Evolutionary conservation across 2,329 filamentous ascomycete species (phyloP).

Genomic region (Colletotrichum cuscutae): DNA sequence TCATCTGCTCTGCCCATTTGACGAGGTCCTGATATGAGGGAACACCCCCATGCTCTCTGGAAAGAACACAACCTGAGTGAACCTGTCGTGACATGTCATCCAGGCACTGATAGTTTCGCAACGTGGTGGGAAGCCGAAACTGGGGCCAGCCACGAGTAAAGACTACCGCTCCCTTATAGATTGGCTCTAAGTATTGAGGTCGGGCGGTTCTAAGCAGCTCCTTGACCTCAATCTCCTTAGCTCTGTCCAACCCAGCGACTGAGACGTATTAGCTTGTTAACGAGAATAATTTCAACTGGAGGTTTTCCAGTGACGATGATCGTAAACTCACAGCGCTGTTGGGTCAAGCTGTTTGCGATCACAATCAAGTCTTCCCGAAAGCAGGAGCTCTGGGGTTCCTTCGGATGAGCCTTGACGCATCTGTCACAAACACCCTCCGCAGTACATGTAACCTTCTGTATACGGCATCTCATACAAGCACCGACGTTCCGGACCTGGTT

Average conservation of each 20-base stretch:
- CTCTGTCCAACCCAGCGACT: background rate
- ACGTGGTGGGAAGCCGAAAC: background rate
- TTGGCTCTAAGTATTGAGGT: background rate
- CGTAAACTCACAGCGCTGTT: background rate
- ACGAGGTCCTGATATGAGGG: background rate
- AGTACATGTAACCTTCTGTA: background rate
- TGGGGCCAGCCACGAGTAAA: background rate
- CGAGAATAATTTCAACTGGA: fast-evolving
- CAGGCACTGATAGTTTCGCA: background rate
- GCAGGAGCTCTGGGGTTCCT: background rate
- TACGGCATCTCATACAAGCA: background rate
- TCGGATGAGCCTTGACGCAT: background rate
- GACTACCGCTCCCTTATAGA: background rate
- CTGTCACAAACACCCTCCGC: background rate
- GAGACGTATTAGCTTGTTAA: background rate
- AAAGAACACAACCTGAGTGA: background rate
- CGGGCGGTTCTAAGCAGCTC: background rate
- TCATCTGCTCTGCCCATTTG: background rate
- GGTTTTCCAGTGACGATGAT: no score
- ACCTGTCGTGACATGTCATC: background rate
- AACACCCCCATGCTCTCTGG: background rate
- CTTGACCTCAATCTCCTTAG: background rate
- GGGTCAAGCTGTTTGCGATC: background rate
- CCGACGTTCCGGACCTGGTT: no score
- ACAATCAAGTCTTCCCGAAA: background rate